phyloP scores from a whole-genome alignment of 306 rosid species.

The Rosa lucieae region DNA sequence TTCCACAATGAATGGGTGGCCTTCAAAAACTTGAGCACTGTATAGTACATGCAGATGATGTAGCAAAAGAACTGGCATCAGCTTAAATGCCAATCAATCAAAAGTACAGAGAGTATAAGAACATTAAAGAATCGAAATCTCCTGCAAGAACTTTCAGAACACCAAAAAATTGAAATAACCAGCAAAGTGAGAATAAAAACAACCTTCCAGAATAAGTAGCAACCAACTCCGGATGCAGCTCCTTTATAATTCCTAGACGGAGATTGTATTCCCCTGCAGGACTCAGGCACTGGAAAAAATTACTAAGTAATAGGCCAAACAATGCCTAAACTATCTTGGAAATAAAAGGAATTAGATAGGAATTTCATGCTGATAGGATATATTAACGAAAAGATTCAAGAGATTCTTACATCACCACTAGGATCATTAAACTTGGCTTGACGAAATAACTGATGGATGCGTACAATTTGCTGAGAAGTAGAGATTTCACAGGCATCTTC shows the following conservation, averaged over 20 bases:
- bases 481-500: slow-evolving; percentile 72
- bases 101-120: not conserved
- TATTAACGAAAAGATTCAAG: not conserved
- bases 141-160: not conserved
- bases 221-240: slow-evolving; percentile 97
- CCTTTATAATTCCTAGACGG: slow-evolving; percentile 92
- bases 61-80: slow-evolving; percentile 22
- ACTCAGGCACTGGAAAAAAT: slow-evolving; percentile 79
- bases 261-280: slow-evolving; percentile 99
- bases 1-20: slow-evolving; percentile 95
- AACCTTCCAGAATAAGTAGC: slow-evolving; percentile 99
- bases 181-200: slow-evolving; percentile 34
- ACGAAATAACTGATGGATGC: slow-evolving; percentile 91
- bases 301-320: slow-evolving; percentile 26
- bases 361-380: not conserved
- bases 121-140: not conserved
- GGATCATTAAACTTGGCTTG: slow-evolving; percentile 99
- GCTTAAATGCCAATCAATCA: slow-evolving; percentile 5
- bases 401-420: slow-evolving; percentile 59
- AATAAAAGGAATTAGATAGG: slow-evolving; percentile 3
- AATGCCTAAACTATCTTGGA: slow-evolving; percentile 8
- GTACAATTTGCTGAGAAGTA: slow-evolving; percentile 92
- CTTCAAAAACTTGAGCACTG: slow-evolving; percentile 96
- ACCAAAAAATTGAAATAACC: slow-evolving; percentile 10
- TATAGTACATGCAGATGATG: slow-evolving; percentile 8